Base-by-base conservation (phyloP, 768 basidiomycete genomes). In the Imleria badia region DNA sequence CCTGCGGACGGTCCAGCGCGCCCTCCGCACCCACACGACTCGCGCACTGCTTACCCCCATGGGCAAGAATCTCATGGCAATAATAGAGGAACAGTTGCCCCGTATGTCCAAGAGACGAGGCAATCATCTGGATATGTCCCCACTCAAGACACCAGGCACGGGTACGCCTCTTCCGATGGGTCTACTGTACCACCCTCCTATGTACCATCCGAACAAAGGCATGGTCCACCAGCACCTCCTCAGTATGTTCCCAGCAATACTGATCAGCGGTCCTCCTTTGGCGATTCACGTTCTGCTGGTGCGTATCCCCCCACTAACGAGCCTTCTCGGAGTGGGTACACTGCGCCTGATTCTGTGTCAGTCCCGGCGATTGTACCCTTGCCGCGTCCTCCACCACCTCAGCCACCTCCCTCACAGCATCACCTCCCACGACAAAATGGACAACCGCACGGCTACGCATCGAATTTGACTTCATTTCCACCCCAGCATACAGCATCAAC, bases 141-240 rank as follows among this genome's bases (percentile, higher is more conserved):
- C 38, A 15, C 54, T 31, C 65, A 59, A 38, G 65, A 66, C 38
- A 39, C 66, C 39, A 60, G 58, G 46, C 66, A 62, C 11, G 58
- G 48, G 9, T 66, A 67, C 36, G 23, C 55, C 22, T 9, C 58
- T 39, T 55, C 66, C 5, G 66, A 66, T 5, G 12, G 52, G 5
- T 34, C 66, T 23, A 30, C 49, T 9, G 45, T 57, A 5, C 34
- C 55, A 11, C 34, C 62, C 6, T 35, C 65, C 44, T 67, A 65
- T 47, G 52, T 43, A 10, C 22, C 57, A 11, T 9, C 62, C 20
- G 66, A 66, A 33, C 66, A 62, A 51, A 57, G 60, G 23, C 65
- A 67, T 2, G 55, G 42, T 35, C 54, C 54, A 1, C 52, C 54
- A 31, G 44, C 55, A 3, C 49, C 52, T 30, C 50, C 55, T 20